phyloP scores from a whole-genome alignment of 2,329 filamentous ascomycete genomes.

The Daldinia sp. region DNA sequence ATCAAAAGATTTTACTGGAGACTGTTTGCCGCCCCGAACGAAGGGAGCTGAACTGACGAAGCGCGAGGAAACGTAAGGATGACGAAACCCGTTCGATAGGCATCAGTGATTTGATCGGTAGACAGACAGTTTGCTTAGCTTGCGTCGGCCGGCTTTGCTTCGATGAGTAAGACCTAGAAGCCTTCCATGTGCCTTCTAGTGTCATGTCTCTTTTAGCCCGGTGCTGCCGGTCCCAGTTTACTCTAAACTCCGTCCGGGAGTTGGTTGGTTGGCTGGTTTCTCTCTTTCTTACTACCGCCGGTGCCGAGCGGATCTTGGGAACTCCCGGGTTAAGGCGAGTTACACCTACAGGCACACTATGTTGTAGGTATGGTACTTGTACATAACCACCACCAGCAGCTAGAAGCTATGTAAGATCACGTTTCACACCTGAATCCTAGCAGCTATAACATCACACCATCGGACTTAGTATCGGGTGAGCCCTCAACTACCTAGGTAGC shows the following conservation, averaged over 20 bases:
- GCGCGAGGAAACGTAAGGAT: slow-evolving; percentile 29
- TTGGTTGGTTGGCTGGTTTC: neutral
- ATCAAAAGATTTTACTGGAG: slow-evolving; percentile 31
- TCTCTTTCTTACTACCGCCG: slow-evolving; percentile 2
- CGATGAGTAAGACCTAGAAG: slow-evolving; percentile 17
- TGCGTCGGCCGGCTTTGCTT: neutral
- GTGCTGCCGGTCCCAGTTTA: neutral
- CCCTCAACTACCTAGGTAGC: neutral
- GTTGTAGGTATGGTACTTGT: neutral
- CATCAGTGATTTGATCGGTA: neutral
- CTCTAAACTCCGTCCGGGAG: neutral
- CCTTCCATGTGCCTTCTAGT: slow-evolving; percentile 2
- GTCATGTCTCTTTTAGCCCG: neutral
- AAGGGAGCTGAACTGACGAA: slow-evolving; percentile 13
- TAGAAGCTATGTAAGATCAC: neutral
- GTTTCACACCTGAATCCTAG: slow-evolving; percentile 6
- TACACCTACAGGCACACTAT: neutral
- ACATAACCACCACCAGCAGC: neutral
- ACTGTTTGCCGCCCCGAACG: slow-evolving; percentile 17
- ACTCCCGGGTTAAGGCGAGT: slow-evolving; percentile 1
- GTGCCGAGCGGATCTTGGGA: slow-evolving; percentile 4
- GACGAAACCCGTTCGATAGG: slow-evolving; percentile 2
- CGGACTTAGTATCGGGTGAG: neutral
- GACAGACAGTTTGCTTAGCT: neutral
- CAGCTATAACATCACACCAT: slow-evolving; percentile 2